Evolutionary conservation across 108 stramenopile genomes (phyloP).

Genomic region (Cyclotella atomus): DNA sequence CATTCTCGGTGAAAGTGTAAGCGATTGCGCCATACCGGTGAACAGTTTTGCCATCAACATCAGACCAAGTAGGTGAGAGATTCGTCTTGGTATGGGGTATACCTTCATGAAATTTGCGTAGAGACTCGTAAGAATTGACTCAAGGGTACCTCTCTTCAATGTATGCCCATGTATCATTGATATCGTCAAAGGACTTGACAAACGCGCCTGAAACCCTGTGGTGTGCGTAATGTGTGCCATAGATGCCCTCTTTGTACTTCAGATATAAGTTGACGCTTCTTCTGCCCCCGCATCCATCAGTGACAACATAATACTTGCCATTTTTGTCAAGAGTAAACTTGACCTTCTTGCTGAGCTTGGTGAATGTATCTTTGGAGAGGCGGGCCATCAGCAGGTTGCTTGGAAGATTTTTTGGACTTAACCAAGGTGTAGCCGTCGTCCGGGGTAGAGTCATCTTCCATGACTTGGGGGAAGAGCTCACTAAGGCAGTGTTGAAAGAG

Average conservation of each 20-base stretch:
- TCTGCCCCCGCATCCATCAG: not conserved
- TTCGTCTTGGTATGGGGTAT: not conserved
- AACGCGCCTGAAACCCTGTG: not conserved
- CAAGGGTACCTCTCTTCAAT: not conserved
- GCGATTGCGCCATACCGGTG: not conserved
- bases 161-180: not conserved
- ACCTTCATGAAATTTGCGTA: not conserved
- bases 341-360: not conserved
- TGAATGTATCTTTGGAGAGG: not conserved
- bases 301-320: not conserved
- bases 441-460: no score
- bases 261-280: no score
- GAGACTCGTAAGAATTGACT: not conserved
- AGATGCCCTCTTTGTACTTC: not conserved
- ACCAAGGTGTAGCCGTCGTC: not conserved
- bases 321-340: not conserved
- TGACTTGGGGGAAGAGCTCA: no score
- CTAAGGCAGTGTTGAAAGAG: no score
- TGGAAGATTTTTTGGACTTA: not conserved
- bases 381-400: not conserved
- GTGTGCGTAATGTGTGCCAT: no score
- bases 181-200: not conserved
- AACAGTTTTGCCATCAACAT: not conserved
- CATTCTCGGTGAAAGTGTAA: not conserved
- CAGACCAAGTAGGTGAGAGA: not conserved